These are phyloP conservation scores for Plectosphaerella plurivora DNA, from an alignment of 2,329 filamentous ascomycete genomes.

Conservation along the genomic window DNA sequence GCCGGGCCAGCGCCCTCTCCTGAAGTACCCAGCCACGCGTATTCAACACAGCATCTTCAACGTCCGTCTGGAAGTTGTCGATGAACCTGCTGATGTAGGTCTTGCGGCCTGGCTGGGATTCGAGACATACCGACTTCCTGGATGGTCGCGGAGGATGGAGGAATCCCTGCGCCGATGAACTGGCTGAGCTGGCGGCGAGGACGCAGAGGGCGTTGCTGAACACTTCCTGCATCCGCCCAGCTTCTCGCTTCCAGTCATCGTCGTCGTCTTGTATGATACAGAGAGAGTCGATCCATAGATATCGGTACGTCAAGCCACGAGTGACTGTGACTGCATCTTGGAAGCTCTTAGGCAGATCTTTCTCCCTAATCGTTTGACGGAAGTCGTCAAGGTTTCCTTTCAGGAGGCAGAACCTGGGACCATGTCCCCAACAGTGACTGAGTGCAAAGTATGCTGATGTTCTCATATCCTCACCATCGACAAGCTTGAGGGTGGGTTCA, in stretches of 20 bases:
- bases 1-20: conserved; percentile 35
- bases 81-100: conserved; percentile 16
- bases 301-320: conserved; percentile 6
- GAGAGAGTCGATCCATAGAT: too few relatives aligned
- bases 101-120: background rate
- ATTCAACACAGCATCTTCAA: conserved; percentile 2
- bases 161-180: conserved; percentile 17
- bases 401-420: background rate
- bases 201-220: conserved; percentile 34
- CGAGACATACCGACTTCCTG: background rate
- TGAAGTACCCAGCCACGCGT: conserved; percentile 36
- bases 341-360: conserved; percentile 9
- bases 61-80: conserved; percentile 17
- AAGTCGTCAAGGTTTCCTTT: too few relatives aligned
- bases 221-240: conserved; percentile 11
- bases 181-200: conserved; percentile 29
- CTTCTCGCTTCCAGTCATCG: conserved; percentile 13
- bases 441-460: background rate
- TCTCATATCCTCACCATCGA: background rate
- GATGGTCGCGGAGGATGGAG: background rate
- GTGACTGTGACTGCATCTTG: conserved; percentile 11
- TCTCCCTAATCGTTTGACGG: background rate
- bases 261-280: too few relatives aligned
- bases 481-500: background rate
- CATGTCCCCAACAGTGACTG: conserved; percentile 8